Evolutionary conservation across 2,329 filamentous ascomycete genomes (phyloP).

Genomic region (Nothophoma quercina): DNA sequence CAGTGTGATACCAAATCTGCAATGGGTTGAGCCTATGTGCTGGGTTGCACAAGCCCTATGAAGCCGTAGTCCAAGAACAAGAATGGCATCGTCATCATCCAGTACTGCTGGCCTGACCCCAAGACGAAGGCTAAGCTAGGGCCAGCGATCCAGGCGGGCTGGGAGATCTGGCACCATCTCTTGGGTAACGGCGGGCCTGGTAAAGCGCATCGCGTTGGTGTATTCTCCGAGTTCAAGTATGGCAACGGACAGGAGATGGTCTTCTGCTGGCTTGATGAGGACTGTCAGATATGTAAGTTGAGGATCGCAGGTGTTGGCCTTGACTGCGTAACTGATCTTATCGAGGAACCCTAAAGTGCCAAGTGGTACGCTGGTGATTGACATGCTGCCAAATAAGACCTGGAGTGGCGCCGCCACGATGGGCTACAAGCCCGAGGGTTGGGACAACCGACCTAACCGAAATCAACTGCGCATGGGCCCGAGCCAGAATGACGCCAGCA

Average conservation of each 20-base stretch:
- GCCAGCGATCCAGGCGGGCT: background rate
- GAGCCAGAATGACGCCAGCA: background rate
- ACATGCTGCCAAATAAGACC: background rate
- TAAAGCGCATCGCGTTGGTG: slow-evolving; percentile 5
- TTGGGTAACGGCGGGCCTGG: slow-evolving; percentile 3
- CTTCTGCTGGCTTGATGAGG: background rate
- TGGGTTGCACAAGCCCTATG: slow-evolving; percentile 3
- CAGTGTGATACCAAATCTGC: background rate
- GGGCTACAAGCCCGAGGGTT: background rate
- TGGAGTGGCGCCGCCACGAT: background rate
- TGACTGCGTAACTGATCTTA: background rate
- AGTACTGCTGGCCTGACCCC: slow-evolving; percentile 1
- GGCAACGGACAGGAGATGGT: background rate
- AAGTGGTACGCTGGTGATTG: background rate
- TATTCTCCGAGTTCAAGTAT: background rate
- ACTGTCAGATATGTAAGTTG: background rate
- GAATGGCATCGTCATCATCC: background rate
- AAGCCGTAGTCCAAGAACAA: slow-evolving; percentile 9
- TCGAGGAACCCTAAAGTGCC: background rate
- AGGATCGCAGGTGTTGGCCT: too few relatives aligned
- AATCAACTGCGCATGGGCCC: background rate
- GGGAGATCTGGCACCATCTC: background rate
- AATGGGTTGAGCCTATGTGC: background rate
- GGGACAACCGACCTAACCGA: background rate
- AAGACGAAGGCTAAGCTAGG: background rate